A percentile compares a stretch with the other conserved stretches of the same genome.
Conservation (phyloP, 2,329 filamentous ascomycete species). For the Colletotrichum trifolii region DNA sequence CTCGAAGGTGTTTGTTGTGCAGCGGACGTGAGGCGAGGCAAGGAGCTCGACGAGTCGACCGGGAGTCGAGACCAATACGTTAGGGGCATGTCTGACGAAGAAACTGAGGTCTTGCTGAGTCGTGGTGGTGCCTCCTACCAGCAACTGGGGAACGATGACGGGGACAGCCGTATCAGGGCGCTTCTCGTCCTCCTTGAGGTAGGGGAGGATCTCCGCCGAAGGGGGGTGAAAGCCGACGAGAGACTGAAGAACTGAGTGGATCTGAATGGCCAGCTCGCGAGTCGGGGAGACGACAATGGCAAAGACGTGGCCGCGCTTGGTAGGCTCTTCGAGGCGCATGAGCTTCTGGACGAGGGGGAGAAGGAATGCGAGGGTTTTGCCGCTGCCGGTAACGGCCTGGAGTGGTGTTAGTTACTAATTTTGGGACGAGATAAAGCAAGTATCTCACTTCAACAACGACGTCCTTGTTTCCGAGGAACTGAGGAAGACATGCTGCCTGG, state of each 20-base stretch:
- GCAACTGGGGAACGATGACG: slow-evolving; percentile 83
- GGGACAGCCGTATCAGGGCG: slow-evolving; percentile 57
- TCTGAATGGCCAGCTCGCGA: slow-evolving; percentile 91
- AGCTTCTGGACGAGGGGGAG: slow-evolving; percentile 85
- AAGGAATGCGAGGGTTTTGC: slow-evolving; percentile 85
- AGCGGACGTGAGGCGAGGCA: slow-evolving; percentile 87
- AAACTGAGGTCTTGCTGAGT: slow-evolving; percentile 87
- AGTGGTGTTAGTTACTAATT: slow-evolving; percentile 35
- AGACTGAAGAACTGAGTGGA: slow-evolving; percentile 81
- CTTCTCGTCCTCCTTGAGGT: slow-evolving; percentile 66
- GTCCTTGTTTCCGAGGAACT: slow-evolving; percentile 91
- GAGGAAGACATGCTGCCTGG: slow-evolving; percentile 90
- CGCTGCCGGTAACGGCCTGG: slow-evolving; percentile 87
- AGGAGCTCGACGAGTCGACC: slow-evolving; percentile 90
- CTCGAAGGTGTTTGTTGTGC: slow-evolving; percentile 89
- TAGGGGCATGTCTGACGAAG: slow-evolving; percentile 87
- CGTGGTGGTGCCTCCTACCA: slow-evolving; percentile 83
- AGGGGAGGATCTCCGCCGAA: slow-evolving; percentile 74
- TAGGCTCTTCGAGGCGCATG: slow-evolving; percentile 80
- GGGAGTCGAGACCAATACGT: slow-evolving; percentile 90
- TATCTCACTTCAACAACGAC: slow-evolving; percentile 81
- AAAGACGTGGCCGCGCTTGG: slow-evolving; percentile 89
- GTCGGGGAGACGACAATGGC: slow-evolving; percentile 94
- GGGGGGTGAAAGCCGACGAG: slow-evolving; percentile 85
- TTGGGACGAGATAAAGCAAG: rapidly evolving